phyloP scores from a whole-genome alignment of 495 filamentous ascomycete species.

The Podospora didyma region DNA sequence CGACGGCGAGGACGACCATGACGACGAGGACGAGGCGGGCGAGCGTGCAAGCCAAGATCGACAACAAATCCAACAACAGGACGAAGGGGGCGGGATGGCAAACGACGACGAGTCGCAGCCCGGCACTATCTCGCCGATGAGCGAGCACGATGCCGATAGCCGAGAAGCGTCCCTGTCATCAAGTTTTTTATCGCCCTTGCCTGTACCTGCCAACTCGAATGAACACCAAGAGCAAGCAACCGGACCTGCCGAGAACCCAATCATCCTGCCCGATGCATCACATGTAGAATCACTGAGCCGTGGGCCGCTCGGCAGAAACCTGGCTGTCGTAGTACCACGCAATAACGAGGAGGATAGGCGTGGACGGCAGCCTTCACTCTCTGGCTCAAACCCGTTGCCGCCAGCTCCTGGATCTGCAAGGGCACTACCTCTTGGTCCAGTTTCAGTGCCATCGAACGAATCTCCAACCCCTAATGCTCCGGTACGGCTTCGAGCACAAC shows the following conservation, averaged over 20 bases:
- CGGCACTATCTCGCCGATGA: conserved; percentile 13
- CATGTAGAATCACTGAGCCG: background rate
- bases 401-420: background rate
- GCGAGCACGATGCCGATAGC: conserved; percentile 3
- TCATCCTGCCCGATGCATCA: conserved; percentile 5
- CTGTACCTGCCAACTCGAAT: background rate
- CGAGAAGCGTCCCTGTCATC: background rate
- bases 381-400: background rate
- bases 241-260: conserved; percentile 8
- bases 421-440: background rate
- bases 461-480: background rate
- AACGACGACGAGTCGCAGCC: conserved; percentile 1
- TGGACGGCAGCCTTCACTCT: background rate
- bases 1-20: conserved; percentile 9
- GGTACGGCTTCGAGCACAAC: background rate
- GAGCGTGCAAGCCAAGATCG: background rate
- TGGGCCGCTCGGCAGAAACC: background rate
- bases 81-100: background rate
- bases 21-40: background rate
- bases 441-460: background rate
- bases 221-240: background rate
- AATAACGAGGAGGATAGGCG: no score
- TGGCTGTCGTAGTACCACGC: background rate
- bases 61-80: background rate
- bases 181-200: background rate